Conservation (phyloP, 192 early-diverging fungal species). For the Thamnidium elegans region DNA sequence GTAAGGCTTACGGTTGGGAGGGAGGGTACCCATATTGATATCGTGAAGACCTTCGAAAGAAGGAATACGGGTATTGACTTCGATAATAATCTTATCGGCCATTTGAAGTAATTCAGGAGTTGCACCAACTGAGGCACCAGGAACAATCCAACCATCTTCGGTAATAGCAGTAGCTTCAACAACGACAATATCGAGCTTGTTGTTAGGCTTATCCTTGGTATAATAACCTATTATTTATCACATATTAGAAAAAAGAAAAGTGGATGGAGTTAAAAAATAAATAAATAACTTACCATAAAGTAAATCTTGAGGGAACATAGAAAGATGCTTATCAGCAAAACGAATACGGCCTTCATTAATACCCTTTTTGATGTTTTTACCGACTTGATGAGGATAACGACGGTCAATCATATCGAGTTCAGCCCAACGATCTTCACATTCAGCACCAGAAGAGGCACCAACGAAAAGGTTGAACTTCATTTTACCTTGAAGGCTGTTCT, state of each 20-base stretch:
- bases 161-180: constrained; percentile 44
- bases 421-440: constrained; percentile 40
- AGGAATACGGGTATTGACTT: constrained; percentile 44
- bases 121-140: constrained; percentile 42
- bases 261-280: no score
- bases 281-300: no score
- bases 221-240: no score
- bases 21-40: constrained; percentile 25
- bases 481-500: constrained; percentile 41
- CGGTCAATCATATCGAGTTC: constrained; percentile 41
- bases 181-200: constrained; percentile 39
- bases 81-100: constrained; percentile 40
- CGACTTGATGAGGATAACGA: constrained; percentile 44
- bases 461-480: constrained; percentile 44
- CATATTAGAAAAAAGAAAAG: no score
- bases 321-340: constrained; percentile 48
- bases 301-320: constrained; percentile 42
- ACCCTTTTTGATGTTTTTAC: constrained; percentile 35
- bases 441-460: constrained; percentile 36
- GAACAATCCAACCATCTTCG: constrained; percentile 43
- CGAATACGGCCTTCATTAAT: constrained; percentile 40
- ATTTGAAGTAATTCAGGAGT: constrained; percentile 42
- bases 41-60: constrained; percentile 45
- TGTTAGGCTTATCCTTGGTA: neutral
- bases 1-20: constrained; percentile 42